These are phyloP conservation scores for Beauveria bassiana DNA, from an alignment of 2,329 filamentous ascomycete genomes.

Conservation along the genomic window DNA sequence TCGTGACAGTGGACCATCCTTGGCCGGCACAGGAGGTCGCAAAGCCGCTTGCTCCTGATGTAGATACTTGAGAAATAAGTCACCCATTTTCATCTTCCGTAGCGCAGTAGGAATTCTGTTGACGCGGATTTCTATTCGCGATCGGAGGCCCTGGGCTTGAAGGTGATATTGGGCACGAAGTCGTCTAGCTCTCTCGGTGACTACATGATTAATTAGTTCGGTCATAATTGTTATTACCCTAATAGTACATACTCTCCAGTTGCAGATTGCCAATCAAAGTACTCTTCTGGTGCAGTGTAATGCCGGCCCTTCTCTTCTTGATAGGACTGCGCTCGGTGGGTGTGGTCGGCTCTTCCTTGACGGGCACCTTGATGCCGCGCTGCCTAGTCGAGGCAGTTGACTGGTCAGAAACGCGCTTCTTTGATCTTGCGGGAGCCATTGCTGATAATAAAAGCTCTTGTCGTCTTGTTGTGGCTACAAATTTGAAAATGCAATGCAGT, in stretches of 20 bases:
- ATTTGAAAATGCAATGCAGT: background rate
- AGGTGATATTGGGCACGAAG: slow-evolving; percentile 82
- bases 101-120: slow-evolving; percentile 81
- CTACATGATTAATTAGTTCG: slow-evolving; percentile 36
- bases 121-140: slow-evolving; percentile 84
- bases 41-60: slow-evolving; percentile 32
- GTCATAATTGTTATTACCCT: background rate
- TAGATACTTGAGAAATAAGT: slow-evolving; percentile 54
- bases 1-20: slow-evolving; percentile 32
- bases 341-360: slow-evolving; percentile 27
- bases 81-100: slow-evolving; percentile 73
- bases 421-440: slow-evolving; percentile 11
- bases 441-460: background rate
- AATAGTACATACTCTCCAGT: slow-evolving; percentile 61
- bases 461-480: background rate
- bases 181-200: slow-evolving; percentile 80
- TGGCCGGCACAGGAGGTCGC: slow-evolving; percentile 41
- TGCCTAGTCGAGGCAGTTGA: slow-evolving; percentile 9
- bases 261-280: slow-evolving; percentile 83
- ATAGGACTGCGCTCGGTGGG: slow-evolving; percentile 48
- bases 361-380: slow-evolving; percentile 16
- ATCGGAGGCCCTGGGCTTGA: slow-evolving; percentile 76
- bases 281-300: slow-evolving; percentile 71
- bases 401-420: slow-evolving; percentile 9
- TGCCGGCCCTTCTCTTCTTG: slow-evolving; percentile 52